phyloP scores from a whole-genome alignment of 768 basidiomycete species.

The Boletus eberwhitei region DNA sequence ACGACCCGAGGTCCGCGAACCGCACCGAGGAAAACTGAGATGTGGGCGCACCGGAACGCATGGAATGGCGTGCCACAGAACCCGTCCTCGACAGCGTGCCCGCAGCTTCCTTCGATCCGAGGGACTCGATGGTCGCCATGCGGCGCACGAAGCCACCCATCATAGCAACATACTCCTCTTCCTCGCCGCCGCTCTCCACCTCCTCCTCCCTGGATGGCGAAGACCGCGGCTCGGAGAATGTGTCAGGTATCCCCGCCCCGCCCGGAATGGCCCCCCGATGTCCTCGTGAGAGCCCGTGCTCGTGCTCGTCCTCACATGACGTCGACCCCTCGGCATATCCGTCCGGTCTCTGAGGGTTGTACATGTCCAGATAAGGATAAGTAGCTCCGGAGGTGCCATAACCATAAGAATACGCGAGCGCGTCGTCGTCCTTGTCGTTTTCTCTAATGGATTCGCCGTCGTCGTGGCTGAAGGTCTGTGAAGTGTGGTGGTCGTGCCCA shows the following conservation, averaged over 20 bases:
- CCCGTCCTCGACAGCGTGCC: conserved; percentile 30
- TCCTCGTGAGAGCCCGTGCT: neutral
- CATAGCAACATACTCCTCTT: conserved; percentile 46
- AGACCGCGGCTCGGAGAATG: conserved; percentile 14
- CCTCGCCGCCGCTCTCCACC: conserved; percentile 17
- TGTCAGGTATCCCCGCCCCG: conserved; percentile 6
- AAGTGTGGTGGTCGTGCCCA: neutral
- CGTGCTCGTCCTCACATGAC: conserved; percentile 3
- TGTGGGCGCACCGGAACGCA: conserved; percentile 24
- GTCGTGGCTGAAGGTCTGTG: conserved; percentile 5
- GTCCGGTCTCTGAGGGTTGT: conserved; percentile 20
- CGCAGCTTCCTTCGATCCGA: conserved; percentile 59
- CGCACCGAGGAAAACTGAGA: conserved; percentile 28
- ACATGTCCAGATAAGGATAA: conserved; percentile 33
- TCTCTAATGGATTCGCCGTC: conserved; percentile 15
- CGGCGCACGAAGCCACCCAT: conserved; percentile 64
- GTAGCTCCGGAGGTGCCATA: conserved; percentile 24
- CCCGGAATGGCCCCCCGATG: neutral
- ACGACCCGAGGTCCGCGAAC: conserved; percentile 14
- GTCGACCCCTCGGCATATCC: conserved; percentile 1
- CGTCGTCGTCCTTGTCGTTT: conserved; percentile 1
- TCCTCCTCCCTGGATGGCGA: conserved; percentile 5
- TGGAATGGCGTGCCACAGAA: conserved; percentile 24
- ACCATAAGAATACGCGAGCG: conserved; percentile 23
- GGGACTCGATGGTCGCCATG: conserved; percentile 79